Base-by-base conservation (phyloP, 2,329 filamentous ascomycete genomes). In the Aspergillus felis region DNA sequence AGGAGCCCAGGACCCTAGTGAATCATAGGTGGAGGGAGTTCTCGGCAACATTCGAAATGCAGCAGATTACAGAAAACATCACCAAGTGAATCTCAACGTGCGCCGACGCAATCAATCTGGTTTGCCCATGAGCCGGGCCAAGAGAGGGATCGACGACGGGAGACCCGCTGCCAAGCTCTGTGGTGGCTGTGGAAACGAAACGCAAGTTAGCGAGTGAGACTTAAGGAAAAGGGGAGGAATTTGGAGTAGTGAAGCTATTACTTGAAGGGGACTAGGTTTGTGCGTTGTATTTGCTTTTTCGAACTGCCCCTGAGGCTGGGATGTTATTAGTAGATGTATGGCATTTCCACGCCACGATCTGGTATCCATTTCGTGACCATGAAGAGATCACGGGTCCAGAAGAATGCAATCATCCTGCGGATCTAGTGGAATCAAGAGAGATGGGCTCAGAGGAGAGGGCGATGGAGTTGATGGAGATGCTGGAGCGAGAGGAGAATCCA, bases 91-190 rank as follows among this genome's bases (percentile, higher is more conserved):
- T 17, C 2, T 53, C 42, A 64, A 60, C 56, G 52, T 60, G 61
- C 60, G 55, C 56, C 49, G 52, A 47, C 44, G 52, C 48, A 47
- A 55, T 41, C 56, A 63, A 62, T 55, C 56, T 59, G 62, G 50
- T 57, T 57, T 41, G 60, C 53, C 53, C 58, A 58, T 25, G 28
- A 25, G 50, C 54, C 50, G 25, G 49, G 67, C 66, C 68, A 71
- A 71, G 66, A 59, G 58, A 44, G 49, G 59, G 69, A 71, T 71
- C 69, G 65, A 69, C 68, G 58, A 46, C 60, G 53, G 59, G 54
- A 64, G 66, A 55, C 51, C 68, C 68, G 64, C 68, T 64, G 69
- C 68, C 69, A 71, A 71, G 69, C 68, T 66, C 68, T 63, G 47
- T 51, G 29, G 67, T 64, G 65, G 64, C 64, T 64, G 62, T 66